Evolutionary conservation across 2,329 filamentous ascomycete species (phyloP).

Genomic region (Sclerotinia sclerotiorum): DNA sequence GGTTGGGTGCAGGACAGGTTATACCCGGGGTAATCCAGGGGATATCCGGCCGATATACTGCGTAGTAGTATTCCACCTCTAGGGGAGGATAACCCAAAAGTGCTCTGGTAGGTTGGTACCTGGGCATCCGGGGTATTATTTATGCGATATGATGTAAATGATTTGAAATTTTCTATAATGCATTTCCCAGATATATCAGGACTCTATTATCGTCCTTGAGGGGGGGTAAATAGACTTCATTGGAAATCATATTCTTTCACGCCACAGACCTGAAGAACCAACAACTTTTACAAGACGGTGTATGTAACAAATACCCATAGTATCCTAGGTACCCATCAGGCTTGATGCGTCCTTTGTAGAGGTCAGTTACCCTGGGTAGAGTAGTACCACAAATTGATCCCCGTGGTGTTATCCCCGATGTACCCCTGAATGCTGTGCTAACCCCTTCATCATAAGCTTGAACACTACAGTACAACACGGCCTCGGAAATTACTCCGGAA

Average conservation of each 20-base stretch:
- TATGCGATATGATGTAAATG: too few species aligned
- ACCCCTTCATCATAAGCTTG: neutral
- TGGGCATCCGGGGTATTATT: too few species aligned
- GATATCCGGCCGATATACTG: too few species aligned
- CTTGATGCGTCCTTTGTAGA: too few species aligned
- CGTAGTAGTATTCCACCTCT: too few species aligned
- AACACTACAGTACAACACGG: neutral
- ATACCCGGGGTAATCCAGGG: too few species aligned
- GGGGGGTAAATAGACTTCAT: slow-evolving; percentile 81
- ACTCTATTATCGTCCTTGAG: slow-evolving; percentile 93
- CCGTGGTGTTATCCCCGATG: neutral
- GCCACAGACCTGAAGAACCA: slow-evolving; percentile 46
- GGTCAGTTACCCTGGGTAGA: too few species aligned
- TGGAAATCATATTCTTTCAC: slow-evolving; percentile 62
- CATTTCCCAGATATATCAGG: slow-evolving; percentile 87
- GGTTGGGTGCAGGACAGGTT: too few species aligned
- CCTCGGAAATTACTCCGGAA: neutral
- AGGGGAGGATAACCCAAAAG: too few species aligned
- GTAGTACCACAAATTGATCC: neutral
- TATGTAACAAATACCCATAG: too few species aligned
- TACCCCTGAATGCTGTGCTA: neutral
- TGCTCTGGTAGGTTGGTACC: too few species aligned
- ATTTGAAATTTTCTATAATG: slow-evolving; percentile 47
- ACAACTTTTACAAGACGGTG: neutral
- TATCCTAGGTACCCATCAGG: too few species aligned